Evolutionary conservation across 106 monocot species (phyloP).

Genomic region (Dendrobium huoshanense): DNA sequence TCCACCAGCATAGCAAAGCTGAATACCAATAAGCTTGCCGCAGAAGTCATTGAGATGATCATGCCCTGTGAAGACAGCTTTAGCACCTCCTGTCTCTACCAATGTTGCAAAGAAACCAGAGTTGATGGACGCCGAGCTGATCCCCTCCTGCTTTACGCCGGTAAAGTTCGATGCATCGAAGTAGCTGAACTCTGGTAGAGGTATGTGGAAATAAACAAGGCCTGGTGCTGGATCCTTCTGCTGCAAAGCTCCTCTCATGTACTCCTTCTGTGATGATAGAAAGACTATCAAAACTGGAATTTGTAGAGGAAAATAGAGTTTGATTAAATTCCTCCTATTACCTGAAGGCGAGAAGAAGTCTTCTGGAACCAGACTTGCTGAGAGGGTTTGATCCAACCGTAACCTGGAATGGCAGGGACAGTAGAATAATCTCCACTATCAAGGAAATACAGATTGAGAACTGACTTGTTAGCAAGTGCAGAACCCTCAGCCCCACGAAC

Average conservation of each 20-base stretch:
- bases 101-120: constrained; percentile 86
- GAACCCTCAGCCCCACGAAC: constrained; percentile 51
- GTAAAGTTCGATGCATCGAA: constrained; percentile 57
- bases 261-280: constrained; percentile 39
- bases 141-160: constrained; percentile 76
- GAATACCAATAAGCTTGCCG: constrained; percentile 54
- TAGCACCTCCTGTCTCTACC: constrained; percentile 77
- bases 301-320: neutral
- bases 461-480: constrained; percentile 53
- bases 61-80: constrained; percentile 77
- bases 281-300: neutral
- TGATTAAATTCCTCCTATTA: neutral
- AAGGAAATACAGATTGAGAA: constrained; percentile 83
- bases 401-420: constrained; percentile 38
- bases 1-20: constrained; percentile 87
- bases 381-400: constrained; percentile 88
- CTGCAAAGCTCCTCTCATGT: constrained; percentile 33
- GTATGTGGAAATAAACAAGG: constrained; percentile 85
- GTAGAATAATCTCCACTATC: constrained; percentile 94
- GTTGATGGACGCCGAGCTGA: constrained; percentile 70
- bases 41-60: constrained; percentile 96
- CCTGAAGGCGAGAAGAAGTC: constrained; percentile 57
- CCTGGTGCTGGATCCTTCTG: constrained; percentile 68
- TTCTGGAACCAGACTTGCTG: constrained; percentile 90
- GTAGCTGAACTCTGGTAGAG: constrained; percentile 56